Evolutionary conservation across 2,329 filamentous ascomycete species (phyloP).

Genomic region (Polytolypa hystricis): DNA sequence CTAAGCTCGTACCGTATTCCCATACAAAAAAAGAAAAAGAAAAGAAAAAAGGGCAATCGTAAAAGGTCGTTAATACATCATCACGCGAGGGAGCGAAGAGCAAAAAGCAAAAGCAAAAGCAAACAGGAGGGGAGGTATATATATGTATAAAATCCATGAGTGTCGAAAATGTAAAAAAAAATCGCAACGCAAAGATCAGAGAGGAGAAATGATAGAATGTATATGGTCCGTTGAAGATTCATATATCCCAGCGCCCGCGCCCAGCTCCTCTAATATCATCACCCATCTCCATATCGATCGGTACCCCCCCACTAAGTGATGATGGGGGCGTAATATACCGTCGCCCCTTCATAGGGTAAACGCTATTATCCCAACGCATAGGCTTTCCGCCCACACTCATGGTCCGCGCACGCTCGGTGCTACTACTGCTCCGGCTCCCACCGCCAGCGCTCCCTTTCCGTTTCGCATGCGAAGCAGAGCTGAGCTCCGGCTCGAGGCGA

Average conservation of each 20-base stretch:
- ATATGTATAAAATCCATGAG: neutral
- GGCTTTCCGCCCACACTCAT: slow-evolving; percentile 3
- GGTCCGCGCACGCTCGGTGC: slow-evolving; percentile 3
- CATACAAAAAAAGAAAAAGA: too few species aligned
- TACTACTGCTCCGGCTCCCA: slow-evolving; percentile 4
- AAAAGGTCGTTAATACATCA: too few species aligned
- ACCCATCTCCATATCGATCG: neutral
- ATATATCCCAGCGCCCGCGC: neutral
- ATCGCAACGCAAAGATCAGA: neutral
- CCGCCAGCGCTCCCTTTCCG: slow-evolving; percentile 2
- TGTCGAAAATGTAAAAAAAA: neutral
- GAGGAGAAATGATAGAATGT: neutral
- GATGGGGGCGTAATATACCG: neutral
- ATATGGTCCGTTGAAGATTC: too few species aligned
- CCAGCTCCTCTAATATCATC: neutral
- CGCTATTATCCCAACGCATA: neutral
- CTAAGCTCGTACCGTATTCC: too few species aligned
- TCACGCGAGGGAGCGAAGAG: too few species aligned
- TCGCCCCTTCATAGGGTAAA: neutral
- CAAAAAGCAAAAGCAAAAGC: neutral
- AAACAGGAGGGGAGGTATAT: neutral
- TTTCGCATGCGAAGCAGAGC: neutral
- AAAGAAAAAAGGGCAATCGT: too few species aligned
- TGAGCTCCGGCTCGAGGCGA: neutral
- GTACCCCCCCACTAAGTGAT: neutral